Evolutionary conservation across 129 eudicot species (phyloP), one percentile per base, ranked within the genome.

Genomic region (Tagetes patula): DNA sequence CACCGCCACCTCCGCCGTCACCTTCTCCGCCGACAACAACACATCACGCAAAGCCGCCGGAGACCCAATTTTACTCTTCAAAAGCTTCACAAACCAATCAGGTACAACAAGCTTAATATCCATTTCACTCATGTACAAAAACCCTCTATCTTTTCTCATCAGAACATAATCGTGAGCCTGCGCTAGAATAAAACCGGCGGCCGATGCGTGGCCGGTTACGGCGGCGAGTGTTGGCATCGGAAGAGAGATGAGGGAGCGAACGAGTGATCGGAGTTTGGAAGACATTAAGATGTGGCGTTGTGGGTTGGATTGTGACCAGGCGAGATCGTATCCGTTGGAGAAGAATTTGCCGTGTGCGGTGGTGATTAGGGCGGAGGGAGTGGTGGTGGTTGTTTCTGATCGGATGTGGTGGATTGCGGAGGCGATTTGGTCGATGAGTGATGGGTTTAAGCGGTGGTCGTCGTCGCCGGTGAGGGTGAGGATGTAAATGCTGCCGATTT

Each of bases 161-260:
- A 86, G 62, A 10, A 88, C 67, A 71, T 91, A 91, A 68, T 91
- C 96, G 42, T 91, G 97, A 39, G 85, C 58, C 7, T 83, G 81
- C 14, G 91, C 96, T 30, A 91, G 73, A 11, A 81, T 80, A 58
- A 85, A 75, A 0, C 96, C 92, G 39, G 78, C 79, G 41, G 91
- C 93, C 2, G 89, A 75, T 41, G 93, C 93, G 86, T 86, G 93
- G 79, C 97, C 93, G 59, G 85, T 62, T 38, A 91, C 87, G 76
- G 96, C 97, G 53, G 96, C 96, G 43, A 91, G 86, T 1, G 97
- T 91, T 2, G 97, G 96, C 90, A 91, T 88, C 8, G 93, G 96
- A 69, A 88, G 87, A 13, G 85, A 75, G 46, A 91, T 75, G 0
- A 91, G 81, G 67, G 81, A 89, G 42, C 74, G 69, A 65, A 91